Percentiles rank a stretch among this genome's conserved stretches.
phyloP scores from a whole-genome alignment of 495 filamentous ascomycete genomes.

The Penicillium parvum region DNA sequence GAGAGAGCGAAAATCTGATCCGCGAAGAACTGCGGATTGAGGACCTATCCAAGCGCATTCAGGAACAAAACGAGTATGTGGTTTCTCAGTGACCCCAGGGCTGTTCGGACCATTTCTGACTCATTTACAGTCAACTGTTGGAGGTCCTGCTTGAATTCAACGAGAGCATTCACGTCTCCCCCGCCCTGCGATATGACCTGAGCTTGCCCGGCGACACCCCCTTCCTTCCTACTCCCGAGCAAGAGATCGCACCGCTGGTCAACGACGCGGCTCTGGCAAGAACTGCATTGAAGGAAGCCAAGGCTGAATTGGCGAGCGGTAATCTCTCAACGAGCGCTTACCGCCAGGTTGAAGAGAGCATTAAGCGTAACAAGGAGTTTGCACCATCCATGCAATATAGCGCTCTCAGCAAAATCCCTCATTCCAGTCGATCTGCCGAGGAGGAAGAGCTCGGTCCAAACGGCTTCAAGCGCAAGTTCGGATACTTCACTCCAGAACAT shows the following conservation, averaged over 20 bases:
- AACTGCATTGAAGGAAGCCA: slow-evolving; percentile 43
- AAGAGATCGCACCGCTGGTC: slow-evolving; percentile 34
- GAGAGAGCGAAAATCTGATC: slow-evolving; percentile 71
- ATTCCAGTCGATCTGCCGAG: slow-evolving; percentile 19
- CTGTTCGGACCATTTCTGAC: slow-evolving; percentile 11
- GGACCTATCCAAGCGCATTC: slow-evolving; percentile 69
- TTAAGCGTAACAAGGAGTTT: slow-evolving; percentile 39
- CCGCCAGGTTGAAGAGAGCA: slow-evolving; percentile 36
- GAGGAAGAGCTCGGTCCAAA: slow-evolving; percentile 15
- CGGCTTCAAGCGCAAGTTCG: slow-evolving; percentile 28
- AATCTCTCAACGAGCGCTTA: slow-evolving; percentile 36
- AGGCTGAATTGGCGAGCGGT: slow-evolving; percentile 37
- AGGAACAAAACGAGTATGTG: slow-evolving; percentile 79
- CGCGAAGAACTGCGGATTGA: slow-evolving; percentile 72
- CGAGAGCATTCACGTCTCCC: slow-evolving; percentile 66
- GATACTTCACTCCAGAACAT: slow-evolving; percentile 70
- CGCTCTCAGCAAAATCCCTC: slow-evolving; percentile 29
- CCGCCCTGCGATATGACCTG: slow-evolving; percentile 64
- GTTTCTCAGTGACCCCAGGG: background rate
- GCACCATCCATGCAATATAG: slow-evolving; percentile 33
- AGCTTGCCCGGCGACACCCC: slow-evolving; percentile 39
- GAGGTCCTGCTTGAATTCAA: slow-evolving; percentile 88
- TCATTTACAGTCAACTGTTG: slow-evolving; percentile 57
- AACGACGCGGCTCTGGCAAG: slow-evolving; percentile 36
- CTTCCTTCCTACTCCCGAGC: slow-evolving; percentile 34